Base-by-base conservation (phyloP, 176 grass and related monocot species). In the Raddia guianensis region DNA sequence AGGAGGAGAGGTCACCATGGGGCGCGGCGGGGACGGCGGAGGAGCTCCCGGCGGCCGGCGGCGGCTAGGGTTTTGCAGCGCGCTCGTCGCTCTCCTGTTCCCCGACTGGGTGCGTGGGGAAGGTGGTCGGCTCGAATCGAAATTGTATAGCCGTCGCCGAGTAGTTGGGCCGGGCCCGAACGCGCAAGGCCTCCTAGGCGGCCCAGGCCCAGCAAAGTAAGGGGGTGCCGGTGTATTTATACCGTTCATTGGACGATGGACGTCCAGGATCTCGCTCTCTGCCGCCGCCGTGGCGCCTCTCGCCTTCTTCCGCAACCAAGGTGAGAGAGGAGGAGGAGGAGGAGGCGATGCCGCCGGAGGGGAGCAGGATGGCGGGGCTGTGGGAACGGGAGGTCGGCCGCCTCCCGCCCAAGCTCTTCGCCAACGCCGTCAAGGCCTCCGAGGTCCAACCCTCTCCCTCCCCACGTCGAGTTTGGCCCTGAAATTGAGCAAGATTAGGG, bases 311-410 rank as follows among this genome's bases (percentile, higher is more conserved):
- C 5, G 18, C 52, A 7, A 54, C 14, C 16, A 12, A 9, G 3
- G 43, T 7, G 4, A 15, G 19, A 12, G 15, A 10, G 48, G 7
- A 9, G 27, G 0, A 16, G 11, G n/a, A 21, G 49, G 43, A 19
- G 58, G 35, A n/a, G 79, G 45, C 15, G 71, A 85, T 85, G 87
- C 56, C 82, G 64, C 49, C 62, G 82, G 56, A 81, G 48, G 53
- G 49, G 70, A 80, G 49, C 12, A 19, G 63, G 49, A 85, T 85
- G 82, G 42, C 72, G 49, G 72, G 73, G 82, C 82, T 91, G 70
- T 64, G 86, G 86, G 66, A 79, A 44, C 84, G 90, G 6, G 90
- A 91, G 86, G 53, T 85, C 54, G 90, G 90, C 53, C n/a, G 70
- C 12, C 52, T 91, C 78, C 20, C 37, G 2, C 86, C 90, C 46